Evolutionary conservation across 176 grass and related monocot species (phyloP).

Genomic region (Raddia guianensis): DNA sequence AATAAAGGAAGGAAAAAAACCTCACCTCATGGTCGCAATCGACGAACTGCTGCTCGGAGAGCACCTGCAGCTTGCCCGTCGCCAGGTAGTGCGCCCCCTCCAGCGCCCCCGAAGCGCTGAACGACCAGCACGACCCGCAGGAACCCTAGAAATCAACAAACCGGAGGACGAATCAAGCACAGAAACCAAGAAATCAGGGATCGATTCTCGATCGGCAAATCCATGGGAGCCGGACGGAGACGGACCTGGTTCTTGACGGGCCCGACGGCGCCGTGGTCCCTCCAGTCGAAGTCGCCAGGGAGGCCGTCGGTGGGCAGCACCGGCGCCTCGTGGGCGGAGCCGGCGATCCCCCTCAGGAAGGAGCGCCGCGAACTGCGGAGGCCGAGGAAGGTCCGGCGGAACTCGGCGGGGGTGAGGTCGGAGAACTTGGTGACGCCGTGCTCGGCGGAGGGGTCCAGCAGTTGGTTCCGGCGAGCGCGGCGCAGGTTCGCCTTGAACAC

Average conservation of each 20-base stretch:
- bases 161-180: background rate
- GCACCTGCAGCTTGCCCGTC: conserved; percentile 71
- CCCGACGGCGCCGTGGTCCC: conserved; percentile 76
- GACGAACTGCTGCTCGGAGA: conserved; percentile 84
- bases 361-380: conserved; percentile 48
- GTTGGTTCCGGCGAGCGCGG: conserved; percentile 70
- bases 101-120: conserved; percentile 76
- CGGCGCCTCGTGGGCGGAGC: conserved; percentile 63
- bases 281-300: conserved; percentile 87
- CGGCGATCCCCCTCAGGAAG: conserved; percentile 41
- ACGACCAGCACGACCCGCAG: conserved; percentile 94
- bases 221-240: conserved; percentile 10
- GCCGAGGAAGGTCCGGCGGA: conserved; percentile 70
- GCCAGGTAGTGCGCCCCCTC: conserved; percentile 87
- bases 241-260: conserved; percentile 86
- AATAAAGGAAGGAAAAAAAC: background rate
- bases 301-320: conserved; percentile 76
- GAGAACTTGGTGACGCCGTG: conserved; percentile 93
- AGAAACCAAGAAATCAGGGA: background rate
- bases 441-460: conserved; percentile 74
- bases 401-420: conserved; percentile 87
- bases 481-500: conserved; percentile 86
- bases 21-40: conserved; percentile 89
- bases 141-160: conserved; percentile 62
- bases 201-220: conserved; percentile 9